Conservation (phyloP, 2,329 filamentous ascomycete species). For the Aspergillus candidus region DNA sequence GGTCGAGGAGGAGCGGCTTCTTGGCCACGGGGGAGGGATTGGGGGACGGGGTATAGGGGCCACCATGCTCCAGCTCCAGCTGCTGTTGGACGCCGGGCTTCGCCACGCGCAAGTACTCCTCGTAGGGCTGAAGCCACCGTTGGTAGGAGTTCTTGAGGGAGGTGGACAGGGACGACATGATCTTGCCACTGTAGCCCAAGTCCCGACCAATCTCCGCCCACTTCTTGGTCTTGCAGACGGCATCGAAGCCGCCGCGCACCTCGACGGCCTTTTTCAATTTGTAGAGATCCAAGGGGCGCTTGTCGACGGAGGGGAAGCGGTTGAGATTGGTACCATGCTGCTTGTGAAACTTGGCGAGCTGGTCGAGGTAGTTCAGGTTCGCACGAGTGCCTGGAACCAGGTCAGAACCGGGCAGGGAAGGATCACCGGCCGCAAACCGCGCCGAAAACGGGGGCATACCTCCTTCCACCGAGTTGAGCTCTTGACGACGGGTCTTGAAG, state of each 20-base stretch:
- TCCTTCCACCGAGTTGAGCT: slow-evolving; percentile 96
- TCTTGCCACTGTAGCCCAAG: slow-evolving; percentile 96
- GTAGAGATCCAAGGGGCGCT: slow-evolving; percentile 91
- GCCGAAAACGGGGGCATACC: slow-evolving; percentile 51
- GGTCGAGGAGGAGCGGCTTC: slow-evolving; percentile 31
- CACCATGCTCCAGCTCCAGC: slow-evolving; percentile 86
- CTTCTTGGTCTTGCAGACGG: slow-evolving; percentile 95
- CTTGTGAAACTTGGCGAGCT: slow-evolving; percentile 92
- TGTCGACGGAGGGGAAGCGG: slow-evolving; percentile 92
- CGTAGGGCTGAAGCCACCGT: slow-evolving; percentile 93
- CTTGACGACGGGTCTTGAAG: slow-evolving; percentile 91
- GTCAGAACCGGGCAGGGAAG: slow-evolving; percentile 35
- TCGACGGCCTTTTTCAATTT: slow-evolving; percentile 96
- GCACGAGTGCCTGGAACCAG: slow-evolving; percentile 70
- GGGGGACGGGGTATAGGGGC: slow-evolving; percentile 76
- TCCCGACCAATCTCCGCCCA: slow-evolving; percentile 98
- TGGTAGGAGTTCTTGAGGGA: slow-evolving; percentile 98
- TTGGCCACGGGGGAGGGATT: slow-evolving; percentile 66
- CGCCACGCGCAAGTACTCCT: slow-evolving; percentile 83
- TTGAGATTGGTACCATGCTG: slow-evolving; percentile 92
- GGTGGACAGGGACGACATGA: slow-evolving; percentile 97
- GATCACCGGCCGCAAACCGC: slow-evolving; percentile 23
- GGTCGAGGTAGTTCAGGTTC: slow-evolving; percentile 92
- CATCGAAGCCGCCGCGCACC: slow-evolving; percentile 86
- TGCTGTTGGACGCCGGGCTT: slow-evolving; percentile 97